Evolutionary conservation across 2,329 filamentous ascomycete species (phyloP).

Genomic region (Cladosporium colombiae): DNA sequence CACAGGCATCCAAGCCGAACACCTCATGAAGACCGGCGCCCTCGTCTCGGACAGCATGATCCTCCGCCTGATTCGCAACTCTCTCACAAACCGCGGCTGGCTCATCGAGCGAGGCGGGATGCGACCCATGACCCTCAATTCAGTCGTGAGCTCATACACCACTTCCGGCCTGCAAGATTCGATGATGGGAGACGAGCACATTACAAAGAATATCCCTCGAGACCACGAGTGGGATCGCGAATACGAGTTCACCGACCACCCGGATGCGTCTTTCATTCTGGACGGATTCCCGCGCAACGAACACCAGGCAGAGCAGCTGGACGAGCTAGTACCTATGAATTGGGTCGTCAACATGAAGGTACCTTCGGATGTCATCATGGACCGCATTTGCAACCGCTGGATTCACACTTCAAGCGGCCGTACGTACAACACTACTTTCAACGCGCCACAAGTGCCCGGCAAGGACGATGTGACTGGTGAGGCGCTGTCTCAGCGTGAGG

Average conservation of each 20-base stretch:
- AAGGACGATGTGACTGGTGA: conserved; percentile 92
- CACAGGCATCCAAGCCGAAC: conserved; percentile 85
- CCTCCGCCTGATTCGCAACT: conserved; percentile 85
- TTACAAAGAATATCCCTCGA: conserved; percentile 41
- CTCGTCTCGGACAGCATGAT: conserved; percentile 94
- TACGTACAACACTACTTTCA: conserved; percentile 94
- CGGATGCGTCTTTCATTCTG: conserved; percentile 85
- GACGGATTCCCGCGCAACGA: conserved; percentile 94
- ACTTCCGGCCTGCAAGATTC: conserved; percentile 14
- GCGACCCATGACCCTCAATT: conserved; percentile 49
- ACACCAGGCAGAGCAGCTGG: conserved; percentile 73
- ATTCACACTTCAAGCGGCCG: conserved; percentile 88
- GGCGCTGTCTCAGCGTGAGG: conserved; percentile 73
- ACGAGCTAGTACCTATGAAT: conserved; percentile 87
- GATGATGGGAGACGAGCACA: conserved; percentile 38
- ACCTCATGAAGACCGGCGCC: conserved; percentile 80
- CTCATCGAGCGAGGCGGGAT: conserved; percentile 51
- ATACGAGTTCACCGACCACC: conserved; percentile 62
- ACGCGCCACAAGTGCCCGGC: conserved; percentile 77
- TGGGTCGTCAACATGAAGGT: conserved; percentile 85
- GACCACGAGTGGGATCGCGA: conserved; percentile 32
- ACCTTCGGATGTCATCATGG: conserved; percentile 80
- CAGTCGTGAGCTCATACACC: conserved; percentile 31
- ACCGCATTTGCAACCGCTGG: conserved; percentile 89
- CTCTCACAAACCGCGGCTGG: conserved; percentile 85